Evolutionary conservation across 345 rosid genomes (phyloP), one percentile per base, ranked within the genome.

Genomic region (Hevea brasiliensis): DNA sequence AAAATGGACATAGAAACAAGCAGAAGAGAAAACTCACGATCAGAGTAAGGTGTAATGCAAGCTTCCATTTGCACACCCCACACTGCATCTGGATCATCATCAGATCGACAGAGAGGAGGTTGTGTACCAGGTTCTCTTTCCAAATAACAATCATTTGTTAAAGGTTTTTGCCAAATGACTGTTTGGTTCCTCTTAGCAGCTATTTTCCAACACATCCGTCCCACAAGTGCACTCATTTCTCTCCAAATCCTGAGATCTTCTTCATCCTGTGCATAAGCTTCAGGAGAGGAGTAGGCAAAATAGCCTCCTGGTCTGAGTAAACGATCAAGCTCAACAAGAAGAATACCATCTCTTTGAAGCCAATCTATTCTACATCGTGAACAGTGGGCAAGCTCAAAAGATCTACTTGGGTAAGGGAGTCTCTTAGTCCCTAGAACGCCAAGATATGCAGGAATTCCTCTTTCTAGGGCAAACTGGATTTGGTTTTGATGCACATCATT

Each of bases 401-500:
- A 95, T 82, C 99, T 93, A 83, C 99, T 95, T 17, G 99, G 99
- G 83, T 95, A 95, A 67, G 99, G 98, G 47, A 95, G 92, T 68
- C 98, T 87, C 86, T 88, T 91, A 51, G 99, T 95, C 32, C 98
- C 99, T 59, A 95, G 69, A 79, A 95, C 97, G 76, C 99, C 98
- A 27, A 95, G 99, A 67, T 91, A 93, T 76, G 99, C 99, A 0
- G 99, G 99, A 73, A 95, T 95, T 69, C 99, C 99, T 83, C 99
- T 87, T 81, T 95, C 99, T 63, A 95, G 75, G 2, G 99, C 99
- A 85, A 95, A 95, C 76, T 95, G 99, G 81, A 95, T 95, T 86
- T 95, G 99, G 85, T 95, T 95, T 80, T 95, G 98, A 82, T 95
- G 99, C 77, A 95, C 99, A 72, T 95, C 99, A 58, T 95, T 95